Conservation (phyloP, 2,329 filamentous ascomycete species). For the Penicillium sp. region DNA sequence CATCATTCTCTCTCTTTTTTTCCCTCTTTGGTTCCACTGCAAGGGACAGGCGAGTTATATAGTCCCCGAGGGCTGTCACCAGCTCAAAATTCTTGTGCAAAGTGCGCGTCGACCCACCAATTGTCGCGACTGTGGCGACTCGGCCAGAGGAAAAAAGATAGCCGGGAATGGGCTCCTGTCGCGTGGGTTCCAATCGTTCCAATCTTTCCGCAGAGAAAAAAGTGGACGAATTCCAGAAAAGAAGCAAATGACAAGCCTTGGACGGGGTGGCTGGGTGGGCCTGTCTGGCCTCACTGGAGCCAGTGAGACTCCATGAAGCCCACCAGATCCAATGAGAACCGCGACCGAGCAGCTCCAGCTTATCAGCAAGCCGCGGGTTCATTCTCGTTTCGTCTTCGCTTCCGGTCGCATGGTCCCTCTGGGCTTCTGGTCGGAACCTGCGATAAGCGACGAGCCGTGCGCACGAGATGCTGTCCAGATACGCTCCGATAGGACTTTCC, state of each 20-base stretch:
- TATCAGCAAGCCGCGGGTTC: conserved; percentile 22
- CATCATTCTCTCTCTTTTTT: conserved; percentile 23
- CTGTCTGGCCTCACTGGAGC: neutral
- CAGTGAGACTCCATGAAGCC: neutral
- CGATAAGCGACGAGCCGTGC: conserved; percentile 20
- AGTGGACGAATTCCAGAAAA: conserved; percentile 21
- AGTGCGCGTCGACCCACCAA: conserved; percentile 17
- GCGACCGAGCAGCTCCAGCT: conserved; percentile 9
- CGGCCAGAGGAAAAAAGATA: conserved; percentile 12
- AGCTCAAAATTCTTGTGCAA: conserved; percentile 16
- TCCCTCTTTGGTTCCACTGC: conserved; percentile 23
- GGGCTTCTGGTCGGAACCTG: neutral
- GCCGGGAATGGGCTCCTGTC: conserved; percentile 9
- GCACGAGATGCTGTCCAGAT: conserved; percentile 10
- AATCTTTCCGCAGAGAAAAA: neutral
- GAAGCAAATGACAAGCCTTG: conserved; percentile 27
- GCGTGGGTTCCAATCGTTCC: conserved; percentile 13
- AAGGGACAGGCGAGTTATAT: conserved; percentile 18
- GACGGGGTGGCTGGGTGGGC: neutral
- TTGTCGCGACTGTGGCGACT: conserved; percentile 4
- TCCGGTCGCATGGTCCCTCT: conserved; percentile 9
- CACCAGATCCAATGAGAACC: neutral
- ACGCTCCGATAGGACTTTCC: neutral
- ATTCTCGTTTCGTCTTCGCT: conserved; percentile 11
- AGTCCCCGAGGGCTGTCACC: conserved; percentile 4